phyloP scores from a whole-genome alignment of 1,139 yeast genomes.

The Wickerhamomyces sp. region DNA sequence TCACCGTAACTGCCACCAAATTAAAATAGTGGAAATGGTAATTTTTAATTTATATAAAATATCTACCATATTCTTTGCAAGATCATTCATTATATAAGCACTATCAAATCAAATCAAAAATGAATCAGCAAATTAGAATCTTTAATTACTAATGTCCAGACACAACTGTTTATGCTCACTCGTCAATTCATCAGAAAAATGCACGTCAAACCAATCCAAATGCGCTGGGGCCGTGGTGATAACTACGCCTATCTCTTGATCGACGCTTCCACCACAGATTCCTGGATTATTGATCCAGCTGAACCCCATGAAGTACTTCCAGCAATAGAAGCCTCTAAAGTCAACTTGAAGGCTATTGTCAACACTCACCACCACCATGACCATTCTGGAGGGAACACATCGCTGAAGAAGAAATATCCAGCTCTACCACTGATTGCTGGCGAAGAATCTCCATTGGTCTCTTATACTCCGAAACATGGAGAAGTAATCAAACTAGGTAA shows the following conservation, averaged over 20 bases:
- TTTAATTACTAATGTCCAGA: too few relatives aligned
- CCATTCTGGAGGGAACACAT: conserved; percentile 84
- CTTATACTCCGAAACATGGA: conserved; percentile 60
- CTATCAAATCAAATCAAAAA: too few relatives aligned
- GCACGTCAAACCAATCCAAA: conserved; percentile 80
- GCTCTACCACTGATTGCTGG: conserved; percentile 80
- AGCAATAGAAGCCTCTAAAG: conserved; percentile 31
- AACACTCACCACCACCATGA: conserved; percentile 96
- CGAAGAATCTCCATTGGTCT: conserved; percentile 65
- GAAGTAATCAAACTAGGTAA: conserved; percentile 64
- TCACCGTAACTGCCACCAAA: too few relatives aligned
- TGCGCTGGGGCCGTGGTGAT: conserved; percentile 95
- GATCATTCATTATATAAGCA: too few relatives aligned
- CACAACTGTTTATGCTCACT: background rate
- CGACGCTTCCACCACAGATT: conserved; percentile 59
- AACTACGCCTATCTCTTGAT: conserved; percentile 80
- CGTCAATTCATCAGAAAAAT: conserved; percentile 40
- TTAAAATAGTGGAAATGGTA: too few relatives aligned
- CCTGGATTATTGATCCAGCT: conserved; percentile 93
- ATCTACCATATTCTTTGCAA: too few relatives aligned
- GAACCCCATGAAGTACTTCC: conserved; percentile 59
- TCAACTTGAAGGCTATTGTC: conserved; percentile 64
- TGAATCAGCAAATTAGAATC: too few relatives aligned
- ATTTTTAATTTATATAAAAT: too few relatives aligned
- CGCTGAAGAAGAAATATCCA: conserved; percentile 27